Percentiles rank a stretch among this genome's conserved stretches.
Evolutionary conservation across 257 asterid genomes (phyloP).

Genomic region (Echites panduratus): DNA sequence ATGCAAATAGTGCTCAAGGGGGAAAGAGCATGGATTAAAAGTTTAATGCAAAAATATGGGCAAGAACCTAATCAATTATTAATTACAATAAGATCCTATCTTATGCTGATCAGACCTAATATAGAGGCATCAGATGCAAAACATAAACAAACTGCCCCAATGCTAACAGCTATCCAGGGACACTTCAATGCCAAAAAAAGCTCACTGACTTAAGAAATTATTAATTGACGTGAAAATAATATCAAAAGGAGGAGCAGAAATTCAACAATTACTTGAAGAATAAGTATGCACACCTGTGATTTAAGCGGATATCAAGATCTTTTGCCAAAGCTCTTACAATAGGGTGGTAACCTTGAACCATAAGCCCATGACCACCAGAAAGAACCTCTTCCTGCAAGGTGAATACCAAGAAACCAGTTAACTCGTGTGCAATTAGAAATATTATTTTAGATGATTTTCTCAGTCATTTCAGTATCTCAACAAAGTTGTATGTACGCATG

Average conservation of each 20-base stretch:
- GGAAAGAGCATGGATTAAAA: too few relatives aligned
- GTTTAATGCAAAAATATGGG: not conserved
- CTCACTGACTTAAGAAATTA: not conserved
- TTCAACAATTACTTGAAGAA: not conserved
- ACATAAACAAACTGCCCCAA: too few relatives aligned
- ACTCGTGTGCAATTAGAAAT: not conserved
- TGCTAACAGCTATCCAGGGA: not conserved
- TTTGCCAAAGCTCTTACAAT: slow-evolving; percentile 64
- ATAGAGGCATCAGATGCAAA: too few relatives aligned
- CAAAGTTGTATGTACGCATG: not conserved
- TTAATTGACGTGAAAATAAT: not conserved
- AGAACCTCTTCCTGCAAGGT: slow-evolving; percentile 80
- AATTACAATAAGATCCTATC: not conserved
- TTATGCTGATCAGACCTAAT: not conserved
- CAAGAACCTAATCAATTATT: not conserved
- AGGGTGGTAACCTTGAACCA: slow-evolving; percentile 96
- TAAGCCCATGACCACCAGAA: slow-evolving; percentile 97
- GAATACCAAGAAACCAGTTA: slow-evolving; percentile 6
- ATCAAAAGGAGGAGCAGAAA: not conserved
- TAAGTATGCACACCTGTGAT: slow-evolving; percentile 57
- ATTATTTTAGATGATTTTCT: not conserved
- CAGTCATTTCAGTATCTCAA: not conserved
- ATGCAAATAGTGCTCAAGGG: not conserved
- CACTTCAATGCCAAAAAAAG: not conserved
- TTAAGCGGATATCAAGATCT: slow-evolving; percentile 78